Base-by-base conservation (phyloP, 768 basidiomycete species). In the Hericium alpestre region DNA sequence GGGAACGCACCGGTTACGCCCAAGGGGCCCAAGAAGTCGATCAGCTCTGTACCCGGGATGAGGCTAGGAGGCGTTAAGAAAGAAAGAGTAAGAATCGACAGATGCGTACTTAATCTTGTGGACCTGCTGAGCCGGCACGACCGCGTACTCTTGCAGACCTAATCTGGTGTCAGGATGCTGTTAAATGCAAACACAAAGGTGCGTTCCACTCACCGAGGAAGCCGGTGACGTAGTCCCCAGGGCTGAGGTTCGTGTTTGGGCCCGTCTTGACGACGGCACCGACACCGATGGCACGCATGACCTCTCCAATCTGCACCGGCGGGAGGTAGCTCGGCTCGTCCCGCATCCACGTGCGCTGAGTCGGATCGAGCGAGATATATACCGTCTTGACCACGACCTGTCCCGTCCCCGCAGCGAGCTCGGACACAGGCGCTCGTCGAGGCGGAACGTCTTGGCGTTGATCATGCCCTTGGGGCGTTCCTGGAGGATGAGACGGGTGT, bases 1-100 rank as follows among this genome's bases (percentile, higher is more conserved):
- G 64, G 79, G 27, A 62, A 20, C 43, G 43, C 20, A 88, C 90
- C 91, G 11, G 83, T 76, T 48, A 68, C 65, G 18, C 94, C 93
- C n/a, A 95, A 75, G 1, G 82, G 79, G 25, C 89, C 89, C 53
- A 96, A 70, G 69, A 84, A 88, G 66, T 95, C 93, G n/a, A 93
- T 69, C 2, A 81, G 66, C 39, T 79, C 72, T 1, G 79, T 74
- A 11, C 89, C 90, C 43, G 76, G 71, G 10, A 81, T 81, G 10
- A 80, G 67, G 20, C 85, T 46, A 15, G 4, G 1, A 10, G 32
- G 32, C 32, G 32, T 32, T 10, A 20, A n/a, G 16, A n/a, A 46
- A 46, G 12, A 46, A 7, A 15, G n/a, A 13, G 20, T 18, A 5
- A 11, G 16, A 9, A 39, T 12, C 4, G 13, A 22, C 15, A 53